Percentiles rank a stretch among this genome's conserved stretches.
phyloP scores from a whole-genome alignment of 2,329 filamentous ascomycete species.

The Ophiosphaerella korrae region DNA sequence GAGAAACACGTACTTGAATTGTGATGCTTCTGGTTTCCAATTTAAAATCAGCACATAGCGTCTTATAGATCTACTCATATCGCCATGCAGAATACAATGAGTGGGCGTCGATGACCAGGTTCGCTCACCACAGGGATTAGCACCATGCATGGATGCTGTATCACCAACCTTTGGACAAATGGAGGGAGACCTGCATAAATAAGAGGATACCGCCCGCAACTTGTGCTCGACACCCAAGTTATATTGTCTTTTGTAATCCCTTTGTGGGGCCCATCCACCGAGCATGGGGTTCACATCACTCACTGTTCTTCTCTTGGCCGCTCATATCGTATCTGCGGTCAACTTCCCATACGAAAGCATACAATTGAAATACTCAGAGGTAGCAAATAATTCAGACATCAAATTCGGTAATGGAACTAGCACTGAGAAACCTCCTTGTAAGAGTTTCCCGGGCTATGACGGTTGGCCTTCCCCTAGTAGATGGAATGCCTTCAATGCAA shows the following conservation, averaged over 20 bases:
- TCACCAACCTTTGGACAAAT: no score
- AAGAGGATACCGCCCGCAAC: no score
- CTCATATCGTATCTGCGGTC: slow-evolving; percentile 13
- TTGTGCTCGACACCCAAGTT: no score
- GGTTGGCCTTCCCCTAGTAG: slow-evolving; percentile 28
- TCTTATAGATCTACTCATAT: no score
- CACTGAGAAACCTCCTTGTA: slow-evolving; percentile 18
- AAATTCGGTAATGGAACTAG: slow-evolving; percentile 22
- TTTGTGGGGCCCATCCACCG: not conserved
- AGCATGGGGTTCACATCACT: slow-evolving; percentile 1
- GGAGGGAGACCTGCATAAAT: no score
- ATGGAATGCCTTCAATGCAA: slow-evolving; percentile 31
- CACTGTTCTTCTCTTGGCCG: not conserved
- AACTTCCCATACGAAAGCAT: slow-evolving; percentile 34
- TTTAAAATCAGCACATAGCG: no score
- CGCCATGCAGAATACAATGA: no score
- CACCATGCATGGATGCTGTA: no score
- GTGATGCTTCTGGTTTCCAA: no score
- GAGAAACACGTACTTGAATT: no score
- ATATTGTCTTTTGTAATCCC: not conserved
- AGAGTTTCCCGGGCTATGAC: slow-evolving; percentile 30
- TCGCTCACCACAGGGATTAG: no score
- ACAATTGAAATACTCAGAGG: slow-evolving; percentile 25
- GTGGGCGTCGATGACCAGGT: no score
- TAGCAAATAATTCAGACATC: slow-evolving; percentile 27